Base-by-base conservation (phyloP, 2,329 filamentous ascomycete genomes). In the Bipolaris gigantea region DNA sequence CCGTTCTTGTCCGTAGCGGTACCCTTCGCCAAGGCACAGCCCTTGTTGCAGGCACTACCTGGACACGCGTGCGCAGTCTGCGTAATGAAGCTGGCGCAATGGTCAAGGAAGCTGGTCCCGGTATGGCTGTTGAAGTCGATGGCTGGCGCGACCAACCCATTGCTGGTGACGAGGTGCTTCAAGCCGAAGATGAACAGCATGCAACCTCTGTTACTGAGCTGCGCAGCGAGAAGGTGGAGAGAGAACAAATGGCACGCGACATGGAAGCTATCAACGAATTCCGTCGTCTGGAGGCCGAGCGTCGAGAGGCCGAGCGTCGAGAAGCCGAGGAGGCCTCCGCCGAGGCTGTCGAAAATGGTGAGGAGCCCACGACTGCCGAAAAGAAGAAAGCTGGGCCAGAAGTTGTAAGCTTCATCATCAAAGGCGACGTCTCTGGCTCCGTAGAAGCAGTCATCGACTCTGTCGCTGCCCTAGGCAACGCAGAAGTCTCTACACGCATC, bases 351-450 rank as follows among this genome's bases (percentile, higher is more conserved):
- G 59, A 57, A 8, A 51, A 62, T 11, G 66, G 64, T 6, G 63
- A 64, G 16, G 53, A 65, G 19, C 56, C 45, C 35, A 53, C 19
- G 21, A 64, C 73, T 32, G 78, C 80, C 8, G 79, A 80, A 46
- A 32, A 55, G 33, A 67, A 80, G 51, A 60, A 73, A 1, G 70
- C 75, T 27, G 81, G 81, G 0, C 80, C 81, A 13, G 78, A 81
- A 56, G 77, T 82, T 15, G 82, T 96, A 43, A 89, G 89, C 65
- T 94, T 97, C 74, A 85, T 94, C 54, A 81, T 99, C 77, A 96
- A 95, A 75, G 92, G 88, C 49, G 94, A 99, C 66, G 94, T 97
- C 16, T 89, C 89, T 57, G 94, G 94, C 34, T 97, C 93, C 0
- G 92, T 92, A 0, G 94, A 99, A 77, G 94, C 94, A 2, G 89